A percentile compares a stretch with the other conserved stretches of the same genome.
Conservation (phyloP, 2,329 filamentous ascomycete species). For the Ophiostoma tasmaniense region DNA sequence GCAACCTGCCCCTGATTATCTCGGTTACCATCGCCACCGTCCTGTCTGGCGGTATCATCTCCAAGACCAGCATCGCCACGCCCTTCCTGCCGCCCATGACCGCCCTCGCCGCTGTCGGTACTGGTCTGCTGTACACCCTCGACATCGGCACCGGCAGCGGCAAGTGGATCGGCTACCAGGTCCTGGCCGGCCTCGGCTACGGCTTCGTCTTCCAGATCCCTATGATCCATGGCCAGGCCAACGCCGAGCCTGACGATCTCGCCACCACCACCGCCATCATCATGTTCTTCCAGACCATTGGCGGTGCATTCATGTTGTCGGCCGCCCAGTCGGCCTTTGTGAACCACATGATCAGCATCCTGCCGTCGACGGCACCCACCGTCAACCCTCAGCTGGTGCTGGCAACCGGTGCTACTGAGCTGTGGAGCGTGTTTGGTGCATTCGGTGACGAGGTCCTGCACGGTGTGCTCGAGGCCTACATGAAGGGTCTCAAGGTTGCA, state of each 20-base stretch:
- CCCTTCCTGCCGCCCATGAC: constrained; percentile 29
- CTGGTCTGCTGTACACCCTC: constrained; percentile 33
- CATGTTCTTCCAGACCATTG: constrained; percentile 36
- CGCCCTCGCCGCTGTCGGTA: constrained; percentile 30
- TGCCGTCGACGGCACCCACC: constrained; percentile 21
- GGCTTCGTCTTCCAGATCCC: constrained; percentile 40
- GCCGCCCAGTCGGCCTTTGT: constrained; percentile 34
- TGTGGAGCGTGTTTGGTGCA: constrained; percentile 39
- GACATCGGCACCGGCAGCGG: constrained; percentile 26
- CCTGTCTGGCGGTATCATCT: constrained; percentile 29
- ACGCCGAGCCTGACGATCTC: constrained; percentile 29
- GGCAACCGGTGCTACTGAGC: constrained; percentile 37
- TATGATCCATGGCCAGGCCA: constrained; percentile 31
- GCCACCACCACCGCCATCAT: constrained; percentile 33
- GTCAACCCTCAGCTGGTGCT: constrained; percentile 24
- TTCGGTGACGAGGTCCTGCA: constrained; percentile 37
- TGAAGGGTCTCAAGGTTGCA: constrained; percentile 31
- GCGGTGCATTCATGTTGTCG: constrained; percentile 40
- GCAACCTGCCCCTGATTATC: constrained; percentile 35
- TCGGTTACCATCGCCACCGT: constrained; percentile 31
- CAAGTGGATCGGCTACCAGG: constrained; percentile 41
- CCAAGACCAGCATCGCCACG: constrained; percentile 26
- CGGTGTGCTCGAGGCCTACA: constrained; percentile 49
- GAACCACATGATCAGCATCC: constrained; percentile 28
- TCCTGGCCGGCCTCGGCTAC: constrained; percentile 38